Percentiles rank a stretch among this genome's conserved stretches.
These are phyloP conservation scores for Plasmodium inui DNA, from an alignment of 169 alveolate species.

Conservation along the genomic window DNA sequence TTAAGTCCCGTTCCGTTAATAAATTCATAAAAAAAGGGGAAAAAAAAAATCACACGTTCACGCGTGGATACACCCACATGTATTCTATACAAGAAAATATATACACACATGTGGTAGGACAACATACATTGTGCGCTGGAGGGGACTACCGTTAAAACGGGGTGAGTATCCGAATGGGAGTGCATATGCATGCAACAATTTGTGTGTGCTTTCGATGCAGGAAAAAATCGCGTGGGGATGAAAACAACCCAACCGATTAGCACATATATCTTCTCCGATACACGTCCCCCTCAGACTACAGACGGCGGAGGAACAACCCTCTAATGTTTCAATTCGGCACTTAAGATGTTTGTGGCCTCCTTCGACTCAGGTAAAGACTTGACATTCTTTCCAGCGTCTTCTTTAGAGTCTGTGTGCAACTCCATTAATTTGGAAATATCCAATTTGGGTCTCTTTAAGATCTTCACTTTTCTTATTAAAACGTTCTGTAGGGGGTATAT, in stretches of 20 bases:
- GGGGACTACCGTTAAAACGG: background rate
- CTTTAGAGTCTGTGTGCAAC: slow-evolving; percentile 90
- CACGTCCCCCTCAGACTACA: background rate
- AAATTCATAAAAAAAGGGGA: background rate
- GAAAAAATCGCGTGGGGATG: background rate
- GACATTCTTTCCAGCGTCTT: slow-evolving; percentile 86
- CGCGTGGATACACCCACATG: background rate
- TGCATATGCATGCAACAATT: background rate
- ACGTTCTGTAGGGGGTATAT: slow-evolving; percentile 98
- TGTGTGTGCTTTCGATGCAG: background rate
- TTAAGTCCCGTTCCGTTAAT: slow-evolving; percentile 19
- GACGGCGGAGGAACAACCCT: background rate
- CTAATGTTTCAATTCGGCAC: slow-evolving; percentile 81
- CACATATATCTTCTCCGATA: background rate
- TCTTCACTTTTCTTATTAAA: slow-evolving; percentile 96
- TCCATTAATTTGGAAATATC: slow-evolving; percentile 93
- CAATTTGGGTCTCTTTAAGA: slow-evolving; percentile 97
- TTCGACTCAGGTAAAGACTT: slow-evolving; percentile 82
- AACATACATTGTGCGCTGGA: background rate
- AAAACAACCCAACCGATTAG: background rate
- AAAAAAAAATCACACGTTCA: slow-evolving; percentile 4
- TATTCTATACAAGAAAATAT: background rate
- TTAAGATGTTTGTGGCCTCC: slow-evolving; percentile 84
- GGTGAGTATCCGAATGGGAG: background rate
- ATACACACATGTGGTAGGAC: slow-evolving; percentile 9